These are phyloP conservation scores for Diutina ranongensis DNA, from an alignment of 1,139 yeast genomes.

Conservation along the genomic window DNA sequence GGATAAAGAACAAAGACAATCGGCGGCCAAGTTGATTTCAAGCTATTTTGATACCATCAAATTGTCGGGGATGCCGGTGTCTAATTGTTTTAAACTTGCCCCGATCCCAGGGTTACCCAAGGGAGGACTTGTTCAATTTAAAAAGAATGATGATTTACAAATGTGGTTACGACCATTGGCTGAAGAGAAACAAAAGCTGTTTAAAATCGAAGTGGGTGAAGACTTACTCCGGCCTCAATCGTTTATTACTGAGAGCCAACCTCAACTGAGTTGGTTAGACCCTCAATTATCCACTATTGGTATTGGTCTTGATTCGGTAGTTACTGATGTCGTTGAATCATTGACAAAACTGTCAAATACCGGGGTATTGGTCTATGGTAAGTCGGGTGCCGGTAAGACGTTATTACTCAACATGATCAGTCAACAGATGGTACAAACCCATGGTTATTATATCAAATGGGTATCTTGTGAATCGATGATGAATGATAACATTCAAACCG, in stretches of 20 bases:
- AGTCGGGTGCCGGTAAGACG: slow-evolving; percentile 76
- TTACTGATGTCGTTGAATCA: slow-evolving; percentile 30
- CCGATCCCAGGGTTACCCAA: slow-evolving; percentile 36
- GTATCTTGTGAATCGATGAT: slow-evolving; percentile 42
- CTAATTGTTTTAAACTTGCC: slow-evolving; percentile 42
- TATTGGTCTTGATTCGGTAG: slow-evolving; percentile 39
- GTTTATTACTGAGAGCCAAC: slow-evolving; percentile 17
- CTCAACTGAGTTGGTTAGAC: slow-evolving; percentile 8
- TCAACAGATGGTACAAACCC: slow-evolving; percentile 18
- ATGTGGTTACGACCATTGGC: slow-evolving; percentile 34
- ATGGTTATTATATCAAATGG: slow-evolving; percentile 32
- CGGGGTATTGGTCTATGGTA: slow-evolving; percentile 57
- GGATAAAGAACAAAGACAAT: background rate
- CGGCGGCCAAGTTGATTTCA: background rate
- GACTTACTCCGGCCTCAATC: slow-evolving; percentile 43
- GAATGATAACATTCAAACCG: slow-evolving; percentile 12
- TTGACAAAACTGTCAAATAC: slow-evolving; percentile 34
- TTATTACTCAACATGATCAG: slow-evolving; percentile 36
- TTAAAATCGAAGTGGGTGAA: slow-evolving; percentile 39
- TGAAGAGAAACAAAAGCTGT: slow-evolving; percentile 12
- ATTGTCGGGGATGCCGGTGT: slow-evolving; percentile 13
- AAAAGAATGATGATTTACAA: slow-evolving; percentile 27
- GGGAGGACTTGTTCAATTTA: slow-evolving; percentile 55
- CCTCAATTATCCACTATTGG: slow-evolving; percentile 23
- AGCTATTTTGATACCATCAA: background rate